Percentiles rank a stretch among this genome's conserved stretches.
Evolutionary conservation across 192 early-diverging fungal genomes (phyloP).

Genomic region (Entophlyctis luteolus): DNA sequence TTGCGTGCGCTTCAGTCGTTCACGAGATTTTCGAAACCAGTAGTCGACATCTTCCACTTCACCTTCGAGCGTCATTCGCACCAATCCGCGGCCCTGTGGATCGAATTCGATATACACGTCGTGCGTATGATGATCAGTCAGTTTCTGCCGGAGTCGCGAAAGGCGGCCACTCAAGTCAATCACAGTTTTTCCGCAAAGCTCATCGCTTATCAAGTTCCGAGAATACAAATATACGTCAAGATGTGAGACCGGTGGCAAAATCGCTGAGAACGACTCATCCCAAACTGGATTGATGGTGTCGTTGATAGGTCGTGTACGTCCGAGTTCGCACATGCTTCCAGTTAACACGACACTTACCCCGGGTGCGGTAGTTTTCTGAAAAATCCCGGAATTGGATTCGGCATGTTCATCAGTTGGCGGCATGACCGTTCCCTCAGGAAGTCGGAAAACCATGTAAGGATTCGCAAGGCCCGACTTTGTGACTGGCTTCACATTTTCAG

Average conservation of each 20-base stretch:
- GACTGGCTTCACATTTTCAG: slow-evolving; percentile 51
- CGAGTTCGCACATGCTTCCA: slow-evolving; percentile 42
- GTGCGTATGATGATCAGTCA: slow-evolving; percentile 54
- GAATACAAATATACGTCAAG: slow-evolving; percentile 46
- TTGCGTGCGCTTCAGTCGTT: slow-evolving; percentile 45
- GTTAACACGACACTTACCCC: slow-evolving; percentile 25
- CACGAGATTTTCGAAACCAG: slow-evolving; percentile 51
- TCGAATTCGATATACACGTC: slow-evolving; percentile 56
- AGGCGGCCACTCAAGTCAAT: slow-evolving; percentile 42
- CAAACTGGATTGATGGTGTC: slow-evolving; percentile 53
- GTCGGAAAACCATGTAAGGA: slow-evolving; percentile 46
- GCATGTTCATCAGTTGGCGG: slow-evolving; percentile 28
- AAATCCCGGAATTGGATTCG: neutral
- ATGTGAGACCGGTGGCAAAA: slow-evolving; percentile 50
- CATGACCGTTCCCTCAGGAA: slow-evolving; percentile 55
- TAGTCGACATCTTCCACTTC: slow-evolving; percentile 58
- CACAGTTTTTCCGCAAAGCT: slow-evolving; percentile 47
- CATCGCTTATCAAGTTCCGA: slow-evolving; percentile 49
- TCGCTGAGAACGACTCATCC: slow-evolving; percentile 52
- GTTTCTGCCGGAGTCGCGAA: slow-evolving; percentile 37
- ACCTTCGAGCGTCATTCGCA: slow-evolving; percentile 54
- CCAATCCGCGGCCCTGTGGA: slow-evolving; percentile 52
- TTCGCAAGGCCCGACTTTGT: slow-evolving; percentile 54
- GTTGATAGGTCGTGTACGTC: slow-evolving; percentile 38
- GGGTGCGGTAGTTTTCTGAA: neutral